Evolutionary conservation across 306 rosid species (phyloP), one percentile per base, ranked within the genome.

Genomic region (Macrotyloma uniflorum): DNA sequence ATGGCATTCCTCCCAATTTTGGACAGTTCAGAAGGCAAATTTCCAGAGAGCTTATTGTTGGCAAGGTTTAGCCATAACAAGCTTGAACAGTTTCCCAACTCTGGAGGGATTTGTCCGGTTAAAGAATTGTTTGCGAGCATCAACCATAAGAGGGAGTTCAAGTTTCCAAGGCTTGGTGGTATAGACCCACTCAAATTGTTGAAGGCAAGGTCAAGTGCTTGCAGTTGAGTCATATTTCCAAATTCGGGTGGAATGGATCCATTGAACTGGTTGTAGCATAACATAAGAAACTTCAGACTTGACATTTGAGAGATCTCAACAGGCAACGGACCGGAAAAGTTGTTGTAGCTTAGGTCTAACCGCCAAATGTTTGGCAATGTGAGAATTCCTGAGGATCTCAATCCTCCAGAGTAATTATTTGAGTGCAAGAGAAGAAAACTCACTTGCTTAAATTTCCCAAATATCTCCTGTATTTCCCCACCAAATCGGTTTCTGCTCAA

Each of bases 21-120:
- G 51, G 89, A 57, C 76, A 95, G 69, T 20, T 95, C 97, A 18
- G 90, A 49, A 54, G 98, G 96, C 50, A 95, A 79, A 2, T 47
- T 61, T 10, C 99, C 99, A 0, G 85, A 45, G 57, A 95, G 93
- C 73, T 71, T 85, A 79, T 95, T 95, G 81, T 95, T 85, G 20
- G 93, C 96, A 46, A 95, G 98, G 83, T 95, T 95, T 54, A 95
- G 82, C 99, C 99, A 95, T 53, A 95, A 83, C 83, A 93, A 83
- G 85, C 99, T 95, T 19, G 85, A 20, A 57, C 99, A 95, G 66
- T 84, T 87, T 55, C 99, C 98, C 53, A 95, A 49, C 77, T 91
- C 97, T 15, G 28, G 75, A 0, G 99, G 99, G 75, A 95, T 95
- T 76, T 79, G 72, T 19, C 96, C 99, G 0, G 80, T 79, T 69